Base-by-base conservation (phyloP, 306 rosid species). In the Alnus glutinosa region DNA sequence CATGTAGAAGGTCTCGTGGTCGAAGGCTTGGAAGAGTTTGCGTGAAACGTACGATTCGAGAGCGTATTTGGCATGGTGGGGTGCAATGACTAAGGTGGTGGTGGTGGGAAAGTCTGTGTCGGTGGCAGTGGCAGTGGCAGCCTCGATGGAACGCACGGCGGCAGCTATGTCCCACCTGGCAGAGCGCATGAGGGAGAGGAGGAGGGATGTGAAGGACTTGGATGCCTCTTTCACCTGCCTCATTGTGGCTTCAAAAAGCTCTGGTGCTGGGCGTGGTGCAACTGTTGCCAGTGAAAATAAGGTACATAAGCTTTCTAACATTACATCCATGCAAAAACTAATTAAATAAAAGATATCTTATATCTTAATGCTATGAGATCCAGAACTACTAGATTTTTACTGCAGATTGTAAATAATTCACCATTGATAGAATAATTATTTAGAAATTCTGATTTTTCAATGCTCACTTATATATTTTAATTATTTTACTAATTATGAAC, bases 101-200 rank as follows among this genome's bases (percentile, higher is more conserved):
- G 76, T 44, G 46, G 73, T 55, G 18, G 69, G 23, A 39, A 87
- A 23, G 28, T 23, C 74, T 36, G 89, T 75, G 62, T 80, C 77
- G n/a, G 82, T 59, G 63, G 86, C 83, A 8, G 90, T 74, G 74
- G 98, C 97, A 8, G 2, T 62, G 44, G 71, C 72, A 1, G 98
- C 87, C 86, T 95, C 98, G n/a, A 95, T 95, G 54, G 99, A 95
- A 30, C 97, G 89, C 73, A 95, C 99, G 7, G 96, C 98, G 18
- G 98, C 97, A 28, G 94, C 86, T 49, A 95, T 95, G 80, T 95
- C 97, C 99, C 98, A 95, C 15, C 88, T 96, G 42, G 99, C 97
- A 66, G 90, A 89, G 81, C 97, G 97, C 99, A 95, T 95, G 42
- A 89, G 93, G 54, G 98, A 86, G 75, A 93, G 92, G 19, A 95